Evolutionary conservation across 768 basidiomycete genomes (phyloP).

Genomic region (Naganishia randhawae): DNA sequence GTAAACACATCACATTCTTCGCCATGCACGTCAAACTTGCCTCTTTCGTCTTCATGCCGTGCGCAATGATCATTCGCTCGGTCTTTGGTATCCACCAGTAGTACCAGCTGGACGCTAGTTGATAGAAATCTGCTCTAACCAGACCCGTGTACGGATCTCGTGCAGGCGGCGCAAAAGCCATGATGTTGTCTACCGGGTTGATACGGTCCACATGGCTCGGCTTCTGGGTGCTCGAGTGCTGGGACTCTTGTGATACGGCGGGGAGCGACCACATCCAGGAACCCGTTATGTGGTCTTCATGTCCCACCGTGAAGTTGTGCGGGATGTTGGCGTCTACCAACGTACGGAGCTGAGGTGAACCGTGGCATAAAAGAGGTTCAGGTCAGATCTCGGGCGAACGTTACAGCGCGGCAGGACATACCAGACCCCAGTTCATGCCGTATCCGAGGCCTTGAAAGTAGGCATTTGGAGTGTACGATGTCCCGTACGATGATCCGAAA

Average conservation of each 20-base stretch:
- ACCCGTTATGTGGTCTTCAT: constrained; percentile 38
- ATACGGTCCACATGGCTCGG: neutral
- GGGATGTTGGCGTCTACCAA: constrained; percentile 33
- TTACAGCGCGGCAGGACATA: constrained; percentile 27
- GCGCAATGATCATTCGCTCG: constrained; percentile 34
- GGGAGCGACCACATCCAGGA: constrained; percentile 34
- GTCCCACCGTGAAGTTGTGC: constrained; percentile 18
- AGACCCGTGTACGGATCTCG: constrained; percentile 38
- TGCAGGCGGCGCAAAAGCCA: constrained; percentile 24
- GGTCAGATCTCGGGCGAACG: constrained; percentile 8
- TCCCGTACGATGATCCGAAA: constrained; percentile 33
- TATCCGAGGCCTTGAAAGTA: constrained; percentile 43
- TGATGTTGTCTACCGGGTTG: constrained; percentile 23
- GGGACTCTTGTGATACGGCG: neutral
- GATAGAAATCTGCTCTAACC: constrained; percentile 32
- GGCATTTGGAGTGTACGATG: constrained; percentile 32
- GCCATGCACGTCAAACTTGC: constrained; percentile 24
- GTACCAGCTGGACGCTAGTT: constrained; percentile 23
- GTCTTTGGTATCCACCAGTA: constrained; percentile 32
- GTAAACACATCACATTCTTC: no score
- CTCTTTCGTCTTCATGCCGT: constrained; percentile 35
- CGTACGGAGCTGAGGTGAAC: constrained; percentile 32
- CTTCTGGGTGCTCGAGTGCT: neutral
- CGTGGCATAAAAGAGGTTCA: neutral
- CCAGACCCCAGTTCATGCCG: constrained; percentile 42